Percentiles rank a stretch among this genome's conserved stretches.
Evolutionary conservation across 1,139 yeast genomes (phyloP).

Genomic region (Candida pseudoviswanathii): DNA sequence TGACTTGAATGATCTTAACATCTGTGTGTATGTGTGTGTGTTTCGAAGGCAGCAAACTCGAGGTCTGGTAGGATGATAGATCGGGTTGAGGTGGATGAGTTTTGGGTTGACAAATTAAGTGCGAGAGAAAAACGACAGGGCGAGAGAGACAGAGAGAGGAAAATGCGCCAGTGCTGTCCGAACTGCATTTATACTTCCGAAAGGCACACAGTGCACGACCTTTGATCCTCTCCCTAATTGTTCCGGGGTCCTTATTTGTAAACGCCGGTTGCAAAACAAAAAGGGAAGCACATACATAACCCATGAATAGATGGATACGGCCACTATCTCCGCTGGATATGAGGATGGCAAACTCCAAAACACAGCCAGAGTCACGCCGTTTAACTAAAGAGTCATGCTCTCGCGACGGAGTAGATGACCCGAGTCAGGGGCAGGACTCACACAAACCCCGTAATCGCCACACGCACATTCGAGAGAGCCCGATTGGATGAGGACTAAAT

Average conservation of each 20-base stretch:
- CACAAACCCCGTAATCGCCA: too few species aligned
- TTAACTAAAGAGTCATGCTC: too few species aligned
- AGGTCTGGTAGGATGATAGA: not conserved
- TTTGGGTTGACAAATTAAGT: slow-evolving; percentile 3
- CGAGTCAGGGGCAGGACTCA: too few species aligned
- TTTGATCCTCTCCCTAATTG: not conserved
- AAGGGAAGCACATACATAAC: not conserved
- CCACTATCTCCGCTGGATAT: too few species aligned
- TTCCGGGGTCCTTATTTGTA: not conserved
- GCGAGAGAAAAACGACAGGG: not conserved
- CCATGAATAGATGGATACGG: too few species aligned
- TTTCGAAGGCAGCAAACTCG: not conserved
- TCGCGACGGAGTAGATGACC: too few species aligned
- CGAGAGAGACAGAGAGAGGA: not conserved
- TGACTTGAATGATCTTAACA: slow-evolving; percentile 18
- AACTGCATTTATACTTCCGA: slow-evolving; percentile 3
- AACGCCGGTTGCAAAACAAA: not conserved
- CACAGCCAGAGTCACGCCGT: too few species aligned
- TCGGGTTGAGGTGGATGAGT: not conserved
- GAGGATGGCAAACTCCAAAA: too few species aligned
- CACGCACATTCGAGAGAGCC: too few species aligned
- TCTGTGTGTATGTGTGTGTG: slow-evolving; percentile 3
- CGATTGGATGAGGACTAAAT: too few species aligned
- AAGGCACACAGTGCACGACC: not conserved
- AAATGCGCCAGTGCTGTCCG: slow-evolving; percentile 2